These are phyloP conservation scores for Fusarium brachygibbosum DNA, from an alignment of 2,329 filamentous ascomycete genomes.

Conservation along the genomic window DNA sequence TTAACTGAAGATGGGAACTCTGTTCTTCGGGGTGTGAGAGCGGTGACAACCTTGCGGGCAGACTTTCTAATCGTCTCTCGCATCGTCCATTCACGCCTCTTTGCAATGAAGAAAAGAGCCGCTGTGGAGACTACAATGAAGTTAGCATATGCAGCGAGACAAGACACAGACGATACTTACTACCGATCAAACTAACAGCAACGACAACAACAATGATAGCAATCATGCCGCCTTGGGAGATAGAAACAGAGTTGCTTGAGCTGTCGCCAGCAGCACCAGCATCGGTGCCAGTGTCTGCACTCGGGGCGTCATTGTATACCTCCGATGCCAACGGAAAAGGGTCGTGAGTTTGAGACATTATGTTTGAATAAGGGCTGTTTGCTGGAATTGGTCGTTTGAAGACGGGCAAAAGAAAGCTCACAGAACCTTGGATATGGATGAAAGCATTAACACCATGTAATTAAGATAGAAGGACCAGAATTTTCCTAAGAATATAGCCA, in stretches of 20 bases:
- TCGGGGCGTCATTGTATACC: conserved; percentile 55
- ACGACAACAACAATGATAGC: conserved; percentile 82
- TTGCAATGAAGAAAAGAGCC: conserved; percentile 81
- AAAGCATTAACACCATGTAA: conserved; percentile 25
- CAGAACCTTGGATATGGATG: conserved; percentile 37
- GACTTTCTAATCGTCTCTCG: conserved; percentile 79
- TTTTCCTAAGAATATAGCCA: conserved; percentile 1
- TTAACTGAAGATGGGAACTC: conserved; percentile 73
- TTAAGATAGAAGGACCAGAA: conserved; percentile 7
- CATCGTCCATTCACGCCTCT: conserved; percentile 87
- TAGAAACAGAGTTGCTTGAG: conserved; percentile 67
- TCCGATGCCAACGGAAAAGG: conserved; percentile 61
- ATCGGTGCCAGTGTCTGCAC: conserved; percentile 61
- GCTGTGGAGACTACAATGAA: conserved; percentile 68
- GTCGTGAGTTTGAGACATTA: conserved; percentile 58
- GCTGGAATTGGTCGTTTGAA: conserved; percentile 10
- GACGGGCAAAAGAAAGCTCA: conserved; percentile 28
- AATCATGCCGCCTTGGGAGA: conserved; percentile 78
- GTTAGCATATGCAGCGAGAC: conserved; percentile 29
- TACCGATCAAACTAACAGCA: conserved; percentile 75
- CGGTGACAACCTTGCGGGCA: conserved; percentile 71
- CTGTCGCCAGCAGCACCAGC: conserved; percentile 76
- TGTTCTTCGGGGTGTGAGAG: conserved; percentile 71
- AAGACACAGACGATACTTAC: conserved; percentile 61
- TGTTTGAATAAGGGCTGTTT: conserved; percentile 21